Evolutionary conservation across 495 filamentous ascomycete species (phyloP), one percentile per base, ranked within the genome.

Genomic region (Penicillium tannophilum): DNA sequence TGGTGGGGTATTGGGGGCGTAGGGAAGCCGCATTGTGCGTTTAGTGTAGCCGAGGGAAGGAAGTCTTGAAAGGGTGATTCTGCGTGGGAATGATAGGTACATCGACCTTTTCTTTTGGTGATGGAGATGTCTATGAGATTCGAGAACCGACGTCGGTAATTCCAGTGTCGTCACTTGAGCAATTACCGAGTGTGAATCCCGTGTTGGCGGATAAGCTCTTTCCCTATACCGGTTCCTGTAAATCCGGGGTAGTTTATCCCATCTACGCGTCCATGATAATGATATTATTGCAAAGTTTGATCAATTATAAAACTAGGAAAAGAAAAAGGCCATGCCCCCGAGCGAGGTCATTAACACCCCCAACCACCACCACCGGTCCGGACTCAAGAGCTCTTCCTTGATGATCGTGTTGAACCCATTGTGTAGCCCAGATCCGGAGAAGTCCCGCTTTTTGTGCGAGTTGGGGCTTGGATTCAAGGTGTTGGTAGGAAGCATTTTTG

Each of bases 401-500:
- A 75, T 78, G 14, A 70, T 64, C 43, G 80, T 17, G 14, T 49
- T 31, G 10, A 49, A 31, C 4, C 26, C 14, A 6, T 26, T n/a
- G n/a, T 41, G 51, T 9, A 74, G 60, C 2, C 46, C 56, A 19
- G 65, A 26, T 9, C 48, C 50, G n/a, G 58, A 55, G 4, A 66
- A 7, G 4, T 62, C 65, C 4, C 67, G 58, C 52, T 70, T 70
- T 23, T 54, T 55, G 12, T 67, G 59, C 12, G 57, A 48, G 2
- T 53, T 64, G 2, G 71, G 66, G 1, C 72, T 78, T 1, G 87
- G 85, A 65, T 90, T 88, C 61, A 92, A 70, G 0, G 86, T 90
- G 36, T 75, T 72, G 4, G 89, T 90, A 4, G 90, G 89, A 8
- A 92, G 83, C 88, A 93, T 93, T 66, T 86, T 76, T 1, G 90